These are phyloP conservation scores for Diaporthe citri DNA, from an alignment of 2,329 filamentous ascomycete species.

Conservation along the genomic window DNA sequence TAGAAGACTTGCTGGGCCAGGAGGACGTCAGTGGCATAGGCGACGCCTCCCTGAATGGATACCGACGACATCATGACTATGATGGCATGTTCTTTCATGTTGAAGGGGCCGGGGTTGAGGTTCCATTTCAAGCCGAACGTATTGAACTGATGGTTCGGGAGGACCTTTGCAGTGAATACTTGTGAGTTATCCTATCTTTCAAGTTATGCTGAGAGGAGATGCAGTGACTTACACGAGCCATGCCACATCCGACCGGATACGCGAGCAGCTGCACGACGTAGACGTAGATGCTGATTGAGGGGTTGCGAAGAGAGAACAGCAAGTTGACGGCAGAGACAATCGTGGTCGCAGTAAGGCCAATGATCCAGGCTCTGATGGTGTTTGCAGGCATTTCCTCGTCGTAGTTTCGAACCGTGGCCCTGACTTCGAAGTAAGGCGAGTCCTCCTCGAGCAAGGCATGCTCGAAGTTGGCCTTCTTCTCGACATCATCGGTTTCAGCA, in stretches of 20 bases:
- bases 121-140: slow-evolving; percentile 45
- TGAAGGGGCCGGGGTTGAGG: slow-evolving; percentile 50
- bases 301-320: slow-evolving; percentile 36
- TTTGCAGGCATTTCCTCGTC: slow-evolving; percentile 38
- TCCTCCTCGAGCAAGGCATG: slow-evolving; percentile 36
- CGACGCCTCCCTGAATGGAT: slow-evolving; percentile 40
- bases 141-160: slow-evolving; percentile 42
- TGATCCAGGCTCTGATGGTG: slow-evolving; percentile 38
- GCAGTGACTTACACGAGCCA: slow-evolving; percentile 27
- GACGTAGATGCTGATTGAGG: slow-evolving; percentile 34
- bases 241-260: slow-evolving; percentile 29
- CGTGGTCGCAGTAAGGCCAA: slow-evolving; percentile 33
- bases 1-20: slow-evolving; percentile 62
- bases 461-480: slow-evolving; percentile 39
- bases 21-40: slow-evolving; percentile 56
- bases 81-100: slow-evolving; percentile 51
- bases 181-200: neutral
- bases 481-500: slow-evolving; percentile 37
- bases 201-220: neutral
- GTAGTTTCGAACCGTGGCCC: slow-evolving; percentile 47
- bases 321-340: slow-evolving; percentile 35
- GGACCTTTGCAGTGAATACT: neutral
- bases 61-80: slow-evolving; percentile 51
- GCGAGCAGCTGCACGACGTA: slow-evolving; percentile 38
- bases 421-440: slow-evolving; percentile 43